Evolutionary conservation across 2,329 filamentous ascomycete species (phyloP), one percentile per base, ranked within the genome.

Genomic region (Exophiala phaeomuriformis): DNA sequence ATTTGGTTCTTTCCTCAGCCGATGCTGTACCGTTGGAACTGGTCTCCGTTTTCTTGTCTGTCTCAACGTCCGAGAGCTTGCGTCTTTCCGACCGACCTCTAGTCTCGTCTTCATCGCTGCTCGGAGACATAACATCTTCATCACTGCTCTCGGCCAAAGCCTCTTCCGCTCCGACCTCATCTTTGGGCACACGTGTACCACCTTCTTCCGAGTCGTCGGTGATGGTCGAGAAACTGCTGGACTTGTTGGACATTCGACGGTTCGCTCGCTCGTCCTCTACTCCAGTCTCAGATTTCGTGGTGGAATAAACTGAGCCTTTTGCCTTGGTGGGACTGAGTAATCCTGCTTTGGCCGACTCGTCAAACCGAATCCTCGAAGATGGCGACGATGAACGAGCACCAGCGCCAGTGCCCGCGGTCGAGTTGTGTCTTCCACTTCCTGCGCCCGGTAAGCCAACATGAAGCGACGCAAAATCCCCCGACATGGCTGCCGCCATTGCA

Each of bases 81-180:
- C 47, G 68, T 67, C 32, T 64, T 64, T 62, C 68, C 72, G 49
- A 49, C 36, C 59, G 56, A 49, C 59, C 59, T 57, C 59, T 80
- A 61, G 59, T 53, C 46, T 61, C 59, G 41, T 60, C 59, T 49
- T 63, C 77, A 57, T 59, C 57, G 44, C 57, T 59, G 46, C 57
- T 59, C 27, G 44, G 40, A 41, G 51, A 57, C 10, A 40, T 37
- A 42, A 72, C 66, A 44, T 67, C 62, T 28, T 71, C 68, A 9
- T 69, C 68, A 41, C 67, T 69, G 29, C 63, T 65, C 40, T 66
- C 61, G 32, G 76, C 72, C n/a, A 67, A 66, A 37, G 66, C 70
- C 10, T 66, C 65, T 19, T 72, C 72, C 35, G 88, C 86, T 8
- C 88, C 85, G 84, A 85, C 83, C 41, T 83, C 84, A 59, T 85